phyloP scores from a whole-genome alignment of 345 rosid genomes.

The Rhizophora apiculata region DNA sequence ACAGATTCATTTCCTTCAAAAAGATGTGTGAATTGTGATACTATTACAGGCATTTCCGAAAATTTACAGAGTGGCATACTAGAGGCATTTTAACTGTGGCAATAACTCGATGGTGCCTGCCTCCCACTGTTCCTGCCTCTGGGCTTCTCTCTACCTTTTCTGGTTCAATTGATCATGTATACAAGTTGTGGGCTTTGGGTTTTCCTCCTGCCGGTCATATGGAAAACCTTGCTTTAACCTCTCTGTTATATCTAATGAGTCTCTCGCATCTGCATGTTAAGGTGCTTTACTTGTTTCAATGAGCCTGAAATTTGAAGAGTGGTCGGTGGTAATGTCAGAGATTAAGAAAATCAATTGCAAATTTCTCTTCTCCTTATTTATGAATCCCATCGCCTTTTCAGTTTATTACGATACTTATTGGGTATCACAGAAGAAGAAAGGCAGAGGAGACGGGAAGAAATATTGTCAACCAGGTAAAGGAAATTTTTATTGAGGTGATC shows the following conservation, averaged over 20 bases:
- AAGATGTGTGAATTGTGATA: neutral
- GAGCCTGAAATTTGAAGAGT: neutral
- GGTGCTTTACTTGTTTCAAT: too few species aligned
- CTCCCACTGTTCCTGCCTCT: neutral
- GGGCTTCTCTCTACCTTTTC: neutral
- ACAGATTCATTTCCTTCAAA: neutral
- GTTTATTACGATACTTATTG: conserved; percentile 48
- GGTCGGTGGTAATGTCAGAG: neutral
- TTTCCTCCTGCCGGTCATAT: too few species aligned
- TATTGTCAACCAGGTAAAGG: conserved; percentile 61
- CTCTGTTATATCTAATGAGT: too few species aligned
- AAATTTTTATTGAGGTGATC: neutral
- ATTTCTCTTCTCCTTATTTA: neutral
- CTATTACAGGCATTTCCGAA: too few species aligned
- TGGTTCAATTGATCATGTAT: too few species aligned
- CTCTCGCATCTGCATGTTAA: too few species aligned
- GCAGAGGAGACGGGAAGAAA: conserved; percentile 74
- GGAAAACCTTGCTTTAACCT: too few species aligned
- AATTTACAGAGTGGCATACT: neutral
- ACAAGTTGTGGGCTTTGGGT: too few species aligned
- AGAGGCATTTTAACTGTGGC: neutral
- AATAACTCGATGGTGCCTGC: neutral
- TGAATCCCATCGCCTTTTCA: conserved; percentile 2
- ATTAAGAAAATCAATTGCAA: neutral
- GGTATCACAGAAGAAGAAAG: conserved; percentile 89